These are phyloP conservation scores for Phytophthora vignae DNA, from an alignment of 352 stramenopile genomes.

Conservation along the genomic window DNA sequence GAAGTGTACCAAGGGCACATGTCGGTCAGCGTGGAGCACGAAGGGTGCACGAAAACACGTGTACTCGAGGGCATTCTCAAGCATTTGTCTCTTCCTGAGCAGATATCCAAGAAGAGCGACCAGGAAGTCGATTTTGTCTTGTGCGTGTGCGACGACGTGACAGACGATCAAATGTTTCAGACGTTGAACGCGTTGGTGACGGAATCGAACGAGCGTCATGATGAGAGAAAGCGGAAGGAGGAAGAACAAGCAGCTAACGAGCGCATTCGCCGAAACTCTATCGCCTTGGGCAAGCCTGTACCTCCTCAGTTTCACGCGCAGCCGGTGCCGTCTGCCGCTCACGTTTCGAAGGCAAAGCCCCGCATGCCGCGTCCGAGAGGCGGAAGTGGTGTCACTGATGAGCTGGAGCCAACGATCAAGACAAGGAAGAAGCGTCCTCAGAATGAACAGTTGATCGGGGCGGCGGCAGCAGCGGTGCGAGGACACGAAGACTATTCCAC, in stretches of 20 bases:
- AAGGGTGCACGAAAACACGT: conserved; percentile 80
- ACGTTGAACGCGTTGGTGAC: conserved; percentile 79
- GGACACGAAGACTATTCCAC: conserved; percentile 44
- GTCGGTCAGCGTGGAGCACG: conserved; percentile 85
- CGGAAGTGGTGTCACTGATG: conserved; percentile 27
- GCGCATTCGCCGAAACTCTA: conserved; percentile 43
- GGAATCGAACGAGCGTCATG: conserved; percentile 80
- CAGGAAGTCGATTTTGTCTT: conserved; percentile 89
- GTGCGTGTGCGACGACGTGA: conserved; percentile 90
- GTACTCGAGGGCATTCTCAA: conserved; percentile 82
- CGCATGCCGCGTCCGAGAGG: conserved; percentile 38
- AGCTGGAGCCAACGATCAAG: conserved; percentile 31
- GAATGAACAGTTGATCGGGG: conserved; percentile 24
- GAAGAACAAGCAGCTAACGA: conserved; percentile 41
- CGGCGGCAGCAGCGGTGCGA: conserved; percentile 33
- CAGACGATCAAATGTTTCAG: conserved; percentile 93
- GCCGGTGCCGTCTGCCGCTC: conserved; percentile 40
- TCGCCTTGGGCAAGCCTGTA: conserved; percentile 17
- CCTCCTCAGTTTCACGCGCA: conserved; percentile 29
- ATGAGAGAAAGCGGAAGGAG: conserved; percentile 52
- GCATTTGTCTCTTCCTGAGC: conserved; percentile 70
- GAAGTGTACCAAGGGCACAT: conserved; percentile 90
- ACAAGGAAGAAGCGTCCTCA: conserved; percentile 29
- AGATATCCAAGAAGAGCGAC: conserved; percentile 71
- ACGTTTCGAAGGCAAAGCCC: conserved; percentile 49